Base-by-base conservation (phyloP, 1,139 yeast genomes). In the Saccharomyces pastorianus region DNA sequence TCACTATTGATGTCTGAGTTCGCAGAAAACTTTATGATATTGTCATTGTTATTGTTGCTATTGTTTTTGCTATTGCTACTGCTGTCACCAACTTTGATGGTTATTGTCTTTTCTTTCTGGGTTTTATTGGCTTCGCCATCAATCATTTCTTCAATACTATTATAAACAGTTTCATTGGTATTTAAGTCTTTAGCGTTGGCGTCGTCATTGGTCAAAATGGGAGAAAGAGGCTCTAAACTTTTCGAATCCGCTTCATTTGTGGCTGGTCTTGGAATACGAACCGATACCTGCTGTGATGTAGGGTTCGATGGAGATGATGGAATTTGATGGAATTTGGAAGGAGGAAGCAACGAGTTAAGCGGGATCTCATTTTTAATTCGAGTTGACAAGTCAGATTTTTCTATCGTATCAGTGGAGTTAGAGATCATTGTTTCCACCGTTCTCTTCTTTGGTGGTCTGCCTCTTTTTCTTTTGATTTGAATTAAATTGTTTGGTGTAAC, bases 391-490 rank as follows among this genome's bases (percentile, higher is more conserved):
- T 38, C 42, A 38, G 42, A 38, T 26, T 46, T 46, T 0, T 46
- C 29, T n/a, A 46, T 46, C 0, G 28, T 1, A 23, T 46, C 47
- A 8, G 29, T 46, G 5, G 47, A 23, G 29, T 46, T 46, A 0
- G 28, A 26, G 8, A 26, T 23, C 47, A 46, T 46, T 46, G 47
- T 25, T 46, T 46, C 47, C 17, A 46, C 28, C 6, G 65, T 64
- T 57, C 64, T 65, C 58, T 61, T 61, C 55, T 66, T 68, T 8
- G 69, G 70, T 25, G 71, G 71, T 52, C 70, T 61, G 29, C 71
- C 71, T 56, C 71, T 63, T 56, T 57, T 62, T 48, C 64, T 62
- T 51, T 61, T 64, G 23, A 57, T 53, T 17, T 38, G 42, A 38
- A 38, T 38, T 17, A 38, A 17, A 8, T 38, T 38, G 42, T 38